Conservation (phyloP, 2,329 filamentous ascomycete species). For the Arthrobotrys sinensis region DNA sequence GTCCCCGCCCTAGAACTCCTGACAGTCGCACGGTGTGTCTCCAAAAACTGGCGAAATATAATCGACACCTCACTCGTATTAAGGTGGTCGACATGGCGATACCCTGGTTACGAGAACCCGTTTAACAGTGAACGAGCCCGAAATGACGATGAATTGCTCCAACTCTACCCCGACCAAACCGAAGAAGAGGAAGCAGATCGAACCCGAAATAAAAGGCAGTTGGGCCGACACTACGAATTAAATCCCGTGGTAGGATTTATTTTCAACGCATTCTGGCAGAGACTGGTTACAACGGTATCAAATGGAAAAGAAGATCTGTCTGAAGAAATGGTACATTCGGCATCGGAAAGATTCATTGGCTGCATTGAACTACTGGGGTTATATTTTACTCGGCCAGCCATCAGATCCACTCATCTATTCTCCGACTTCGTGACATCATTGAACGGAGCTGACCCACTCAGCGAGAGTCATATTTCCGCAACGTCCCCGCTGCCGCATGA, state of each 20-base stretch:
- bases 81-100: conserved; percentile 19
- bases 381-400: background rate
- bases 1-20: background rate
- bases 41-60: conserved; percentile 10
- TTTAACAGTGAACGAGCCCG: background rate
- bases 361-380: background rate
- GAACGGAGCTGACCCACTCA: no score
- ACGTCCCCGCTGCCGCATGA: no score
- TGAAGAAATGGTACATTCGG: background rate
- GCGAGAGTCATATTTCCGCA: no score
- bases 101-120: background rate
- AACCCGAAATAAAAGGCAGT: background rate
- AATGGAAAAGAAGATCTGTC: background rate
- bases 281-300: background rate
- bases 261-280: background rate
- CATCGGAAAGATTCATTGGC: background rate
- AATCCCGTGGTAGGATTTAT: background rate
- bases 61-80: conserved; percentile 7
- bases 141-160: background rate
- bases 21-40: conserved; percentile 1
- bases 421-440: background rate
- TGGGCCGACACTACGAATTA: background rate
- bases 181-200: background rate
- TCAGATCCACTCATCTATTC: background rate
- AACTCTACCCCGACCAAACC: background rate